Evolutionary conservation across 176 grass and related monocot species (phyloP).

Genomic region (Guadua angustifolia): DNA sequence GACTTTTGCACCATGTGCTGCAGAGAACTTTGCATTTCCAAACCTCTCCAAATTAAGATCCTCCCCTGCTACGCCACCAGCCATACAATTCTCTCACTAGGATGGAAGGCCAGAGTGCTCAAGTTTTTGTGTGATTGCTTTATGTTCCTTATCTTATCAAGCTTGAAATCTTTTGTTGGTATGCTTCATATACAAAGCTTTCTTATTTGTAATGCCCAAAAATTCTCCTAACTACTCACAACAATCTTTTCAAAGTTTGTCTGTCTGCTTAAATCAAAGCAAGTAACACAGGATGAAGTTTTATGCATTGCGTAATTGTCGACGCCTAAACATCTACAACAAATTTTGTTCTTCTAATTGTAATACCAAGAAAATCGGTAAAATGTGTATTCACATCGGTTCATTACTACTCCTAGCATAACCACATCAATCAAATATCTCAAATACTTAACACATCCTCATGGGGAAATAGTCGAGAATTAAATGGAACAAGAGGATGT

Average conservation of each 20-base stretch:
- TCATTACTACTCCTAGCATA: background rate
- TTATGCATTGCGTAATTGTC: background rate
- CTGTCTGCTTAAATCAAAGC: conserved; percentile 59
- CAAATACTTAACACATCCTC: too few species aligned
- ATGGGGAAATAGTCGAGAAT: background rate
- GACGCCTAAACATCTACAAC: background rate
- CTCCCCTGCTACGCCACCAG: conserved; percentile 79
- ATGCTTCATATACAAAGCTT: conserved; percentile 74
- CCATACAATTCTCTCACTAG: conserved; percentile 68
- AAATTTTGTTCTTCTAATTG: background rate
- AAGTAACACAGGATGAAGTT: background rate
- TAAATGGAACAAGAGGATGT: background rate
- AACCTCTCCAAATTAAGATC: conserved; percentile 80
- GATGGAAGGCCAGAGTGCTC: conserved; percentile 80
- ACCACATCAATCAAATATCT: background rate
- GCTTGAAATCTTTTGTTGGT: conserved; percentile 62
- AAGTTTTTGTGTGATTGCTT: conserved; percentile 77
- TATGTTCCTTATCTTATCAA: conserved; percentile 71
- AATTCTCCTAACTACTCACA: conserved; percentile 71
- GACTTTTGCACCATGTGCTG: conserved; percentile 43
- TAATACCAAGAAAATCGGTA: background rate
- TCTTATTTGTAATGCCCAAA: conserved; percentile 69
- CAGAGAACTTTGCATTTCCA: conserved; percentile 69
- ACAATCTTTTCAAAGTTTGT: conserved; percentile 58
- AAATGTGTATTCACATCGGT: background rate